Evolutionary conservation across 495 filamentous ascomycete species (phyloP), one percentile per base, ranked within the genome.

Genomic region (Immersiella caudata): DNA sequence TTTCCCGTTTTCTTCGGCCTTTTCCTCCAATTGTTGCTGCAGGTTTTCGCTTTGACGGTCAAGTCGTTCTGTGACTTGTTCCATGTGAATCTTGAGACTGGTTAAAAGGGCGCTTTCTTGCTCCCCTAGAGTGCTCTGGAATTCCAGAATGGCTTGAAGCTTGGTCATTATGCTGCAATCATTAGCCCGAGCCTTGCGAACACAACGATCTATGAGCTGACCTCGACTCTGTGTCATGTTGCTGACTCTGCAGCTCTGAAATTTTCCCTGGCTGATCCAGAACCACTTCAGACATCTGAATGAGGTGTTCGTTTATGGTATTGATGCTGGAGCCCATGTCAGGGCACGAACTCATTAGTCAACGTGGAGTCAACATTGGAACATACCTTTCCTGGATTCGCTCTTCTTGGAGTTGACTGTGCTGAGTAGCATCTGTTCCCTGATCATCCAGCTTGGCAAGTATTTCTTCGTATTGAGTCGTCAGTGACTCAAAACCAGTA

Each of bases 401-500:
- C 12, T 29, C 33, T 52, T 63, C 26, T 21, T 35, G 49, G 24
- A 18, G 26, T 22, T 59, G 56, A 3, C 12, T 25, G n/a, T 16
- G 56, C 26, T 33, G 24, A 11, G 25, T 60, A 63, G 56, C 66
- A 67, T 50, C 33, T 57, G 35, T 62, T 58, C 20, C 60, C 64
- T 70, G 69, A 16, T 71, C 67, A 2, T 73, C 62, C n/a, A 78
- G 59, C 60, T 74, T 75, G 0, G 68, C 65, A 1, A 79, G 56
- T 8, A 81, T 72, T 60, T 78, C 70, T 36, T 68, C 65, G 36
- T 77, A 76, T 49, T 78, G 77, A 7, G 62, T 27, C 14, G 62
- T 65, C 0, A 79, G 55, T 1, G 64, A 65, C 35, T 76, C 72
- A 27, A 81, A 69, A 1, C 71, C 71, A 25, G 61, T 58, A 8